Conservation (phyloP, 352 stramenopile genomes). For the Phytophthora cactorum region DNA sequence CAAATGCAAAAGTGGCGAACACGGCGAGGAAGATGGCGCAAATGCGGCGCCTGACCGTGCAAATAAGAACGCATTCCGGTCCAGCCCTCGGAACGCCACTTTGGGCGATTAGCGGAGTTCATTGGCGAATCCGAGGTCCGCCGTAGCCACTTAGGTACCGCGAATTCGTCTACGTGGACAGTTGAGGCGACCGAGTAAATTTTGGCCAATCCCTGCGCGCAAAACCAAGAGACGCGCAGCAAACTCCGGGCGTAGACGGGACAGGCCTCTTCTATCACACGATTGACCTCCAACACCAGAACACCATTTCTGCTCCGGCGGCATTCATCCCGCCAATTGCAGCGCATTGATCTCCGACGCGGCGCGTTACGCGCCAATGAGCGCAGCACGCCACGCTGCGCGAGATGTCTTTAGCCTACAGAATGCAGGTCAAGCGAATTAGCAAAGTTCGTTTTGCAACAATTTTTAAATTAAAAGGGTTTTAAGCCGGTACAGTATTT, state of each 20-base stretch:
- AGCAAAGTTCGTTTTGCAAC: too few relatives aligned
- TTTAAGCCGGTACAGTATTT: background rate
- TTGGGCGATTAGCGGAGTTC: background rate
- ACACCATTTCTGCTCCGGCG: background rate
- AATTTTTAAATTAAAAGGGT: too few relatives aligned
- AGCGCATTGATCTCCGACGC: conserved; percentile 12
- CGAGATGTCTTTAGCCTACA: too few relatives aligned
- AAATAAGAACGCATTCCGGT: conserved; percentile 8
- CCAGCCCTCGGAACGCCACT: conserved; percentile 24
- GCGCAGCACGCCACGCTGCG: background rate
- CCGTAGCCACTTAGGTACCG: conserved; percentile 20
- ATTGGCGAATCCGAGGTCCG: conserved; percentile 21
- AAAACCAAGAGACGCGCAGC: conserved; percentile 16
- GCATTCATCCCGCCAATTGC: conserved; percentile 13
- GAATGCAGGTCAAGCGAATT: too few relatives aligned
- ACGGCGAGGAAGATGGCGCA: conserved; percentile 5
- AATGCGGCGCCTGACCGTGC: conserved; percentile 10
- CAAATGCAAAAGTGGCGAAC: conserved; percentile 24
- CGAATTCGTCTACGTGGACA: conserved; percentile 32
- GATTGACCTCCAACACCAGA: conserved; percentile 20
- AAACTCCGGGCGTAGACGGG: background rate
- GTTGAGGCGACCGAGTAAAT: background rate
- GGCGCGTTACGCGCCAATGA: conserved; percentile 24
- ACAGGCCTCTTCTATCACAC: background rate
- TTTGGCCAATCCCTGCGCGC: conserved; percentile 11